Conservation (phyloP, 208 protist genomes). For the Wallacemonas rigidus region DNA sequence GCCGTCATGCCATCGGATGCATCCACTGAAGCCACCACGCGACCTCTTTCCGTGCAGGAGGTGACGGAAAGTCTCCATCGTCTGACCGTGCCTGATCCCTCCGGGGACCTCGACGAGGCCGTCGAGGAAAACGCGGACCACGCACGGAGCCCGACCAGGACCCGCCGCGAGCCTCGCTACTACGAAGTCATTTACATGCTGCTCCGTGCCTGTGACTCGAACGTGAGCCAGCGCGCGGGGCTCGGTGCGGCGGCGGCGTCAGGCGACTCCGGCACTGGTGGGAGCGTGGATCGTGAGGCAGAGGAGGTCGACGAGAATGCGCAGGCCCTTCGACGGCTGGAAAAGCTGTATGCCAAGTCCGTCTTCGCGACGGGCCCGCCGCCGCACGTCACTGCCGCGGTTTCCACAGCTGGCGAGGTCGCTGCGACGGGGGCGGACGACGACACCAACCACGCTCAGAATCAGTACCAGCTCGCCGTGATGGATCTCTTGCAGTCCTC, state of each 20-base stretch:
- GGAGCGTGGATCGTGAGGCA: not conserved
- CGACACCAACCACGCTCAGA: not conserved
- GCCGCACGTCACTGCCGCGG: not conserved
- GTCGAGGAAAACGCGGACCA: not conserved
- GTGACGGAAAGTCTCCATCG: not conserved
- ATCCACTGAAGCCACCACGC: not conserved
- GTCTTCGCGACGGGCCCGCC: not conserved
- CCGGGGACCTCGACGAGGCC: not conserved
- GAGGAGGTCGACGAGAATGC: conserved; percentile 11
- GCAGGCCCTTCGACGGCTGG: not conserved
- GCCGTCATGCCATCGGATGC: not conserved
- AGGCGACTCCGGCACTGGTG: not conserved
- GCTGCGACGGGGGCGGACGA: not conserved
- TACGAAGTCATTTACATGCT: conserved; percentile 19
- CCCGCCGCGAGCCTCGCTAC: conserved; percentile 4
- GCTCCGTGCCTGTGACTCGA: not conserved
- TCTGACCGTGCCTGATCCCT: not conserved
- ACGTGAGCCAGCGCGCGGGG: not conserved
- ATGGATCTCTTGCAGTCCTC: conserved; percentile 21
- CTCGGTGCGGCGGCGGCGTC: not conserved
- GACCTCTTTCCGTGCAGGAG: not conserved
- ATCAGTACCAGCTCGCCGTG: conserved; percentile 14
- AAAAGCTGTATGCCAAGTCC: conserved; percentile 17
- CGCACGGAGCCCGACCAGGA: not conserved
- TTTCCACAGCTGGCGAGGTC: not conserved